Base-by-base conservation (phyloP, 352 stramenopile genomes). In the Phytopythium aichiense region DNA sequence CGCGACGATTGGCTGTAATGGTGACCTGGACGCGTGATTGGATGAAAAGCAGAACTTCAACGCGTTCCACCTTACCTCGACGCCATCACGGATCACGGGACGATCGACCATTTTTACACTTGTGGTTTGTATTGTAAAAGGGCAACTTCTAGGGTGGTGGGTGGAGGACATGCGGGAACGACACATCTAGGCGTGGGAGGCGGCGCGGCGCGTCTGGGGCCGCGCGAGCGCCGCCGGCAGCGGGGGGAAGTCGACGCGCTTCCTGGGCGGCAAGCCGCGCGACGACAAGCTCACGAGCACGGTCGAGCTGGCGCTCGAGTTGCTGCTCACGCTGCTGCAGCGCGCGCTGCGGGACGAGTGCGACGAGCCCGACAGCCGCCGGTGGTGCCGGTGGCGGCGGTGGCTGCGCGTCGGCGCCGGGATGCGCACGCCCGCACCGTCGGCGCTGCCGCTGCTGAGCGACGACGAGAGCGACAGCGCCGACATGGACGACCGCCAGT, bases 401-500 rank as follows among this genome's bases (percentile, higher is more conserved):
- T 33, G 55, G 35, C 31, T 28, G 20, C 35, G 53, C 18, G 53
- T 22, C 4, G 53, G 53, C 7, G 25, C 53, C 12, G 55, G 55
- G 40, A 60, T 50, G 25, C n/a, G 9, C 15, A 60, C 9, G 16
- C 25, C 55, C 7, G 4, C 30, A 12, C 33, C 33, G 33, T 4
- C 31, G 11, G 4, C 35, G 40, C 55, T 11, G 37, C 23, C 37
- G 33, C 33, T 57, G 23, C 65, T 60, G 22, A 77, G 67, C 0
- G 74, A 71, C 2, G 74, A 84, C 54, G 67, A 60, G 50, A 82
- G 65, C 7, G 69, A 77, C 33, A 84, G 49, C n/a, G 74, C 72
- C 28, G 72, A 67, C 9, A 68, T 77, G n/a, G 74, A 84, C 9
- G 66, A 79, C 7, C 61, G 58, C 74, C 74, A 84, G 50, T 84